Base-by-base conservation (phyloP, 176 grass and related monocot species). In the Cenchrus fungigraminus region DNA sequence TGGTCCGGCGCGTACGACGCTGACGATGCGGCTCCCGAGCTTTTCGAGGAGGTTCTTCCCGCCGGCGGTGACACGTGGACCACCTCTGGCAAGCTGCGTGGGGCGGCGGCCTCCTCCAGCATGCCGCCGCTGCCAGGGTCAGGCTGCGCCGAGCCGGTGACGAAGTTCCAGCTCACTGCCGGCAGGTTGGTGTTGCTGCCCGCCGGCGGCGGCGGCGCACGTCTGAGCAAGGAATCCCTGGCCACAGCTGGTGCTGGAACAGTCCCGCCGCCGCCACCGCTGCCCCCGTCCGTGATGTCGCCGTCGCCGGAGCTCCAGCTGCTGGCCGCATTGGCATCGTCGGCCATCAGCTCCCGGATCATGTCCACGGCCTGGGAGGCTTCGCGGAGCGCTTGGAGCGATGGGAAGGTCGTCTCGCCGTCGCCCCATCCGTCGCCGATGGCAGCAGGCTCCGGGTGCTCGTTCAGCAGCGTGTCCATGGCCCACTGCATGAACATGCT, bases 81-180 rank as follows among this genome's bases (percentile, higher is more conserved):
- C 55, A 64, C 13, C 0, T 78, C 49, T 25, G 70, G 40, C 22
- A 58, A 9, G 37, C 25, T 58, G 19, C 34, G 12, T 17, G 37
- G 50, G 5, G 59, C 44, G 16, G 20, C 45, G 40, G 14, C 28
- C n/a, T 34, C 74, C 15, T n/a, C 74, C 32, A 55, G 6, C n/a
- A 17, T 50, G 6, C 85, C 88, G 43, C 65, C 86, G 29, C 68
- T 54, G 47, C 68, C 43, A 10, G 51, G 47, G 47, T 62, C 43
- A 10, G 51, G 15, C 74, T 74, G 67, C 70, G 51, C 58, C 13
- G 68, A 22, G 40, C 54, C 74, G 28, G 70, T 83, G 90, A 80
- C 19, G 84, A 90, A 90, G 84, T 90, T 83, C 88, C 88, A 90
- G 88, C 88, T 86, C 50, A 90, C 42, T 3, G 74, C 0, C 12